Evolutionary conservation across 805 yeast genomes (phyloP), one percentile per base, ranked within the genome.

Genomic region (Yarrowia sp.): DNA sequence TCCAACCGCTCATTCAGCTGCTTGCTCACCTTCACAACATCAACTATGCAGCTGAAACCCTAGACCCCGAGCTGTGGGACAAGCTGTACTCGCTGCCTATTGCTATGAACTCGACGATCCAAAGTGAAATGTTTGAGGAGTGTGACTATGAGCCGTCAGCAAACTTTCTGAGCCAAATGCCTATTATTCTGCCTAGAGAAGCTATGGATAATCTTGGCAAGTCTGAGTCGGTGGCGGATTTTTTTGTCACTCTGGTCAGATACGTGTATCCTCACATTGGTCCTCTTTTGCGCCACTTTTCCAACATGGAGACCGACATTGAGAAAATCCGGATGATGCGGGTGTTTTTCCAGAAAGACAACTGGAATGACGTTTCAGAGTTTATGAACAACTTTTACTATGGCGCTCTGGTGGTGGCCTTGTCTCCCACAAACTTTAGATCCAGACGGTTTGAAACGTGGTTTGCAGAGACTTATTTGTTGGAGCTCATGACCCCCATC

Each of bases 11-110:
- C 10, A 55, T 55, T 28, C 61, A 55, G 17, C 39, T 55, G 3
- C 38, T 55, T 17, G 45, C 47, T 3, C 61, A 55, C 41, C 61
- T 55, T 22, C 61, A 55, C 61, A 55, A 55, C 61, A 55, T 55
- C 47, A 41, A 55, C 61, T 55, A 55, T 28, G 44, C 61, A 3
- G 47, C 61, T 1, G 61, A 55, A 11, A 41, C 38, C 4, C 47
- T 55, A 3, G 61, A 55, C 5, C 61, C 61, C 1, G 61, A 55
- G 8, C n/a, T 55, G 17, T 55, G 61, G 61, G 61, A 55, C 17
- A 39, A 41, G 38, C 9, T 55, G 47, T 55, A 55, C 38, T 55
- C 61, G 17, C 22, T 55, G 38, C 61, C 61, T 31, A 55, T 55
- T 13, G 61, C 61, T 10, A 41, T 55, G 47, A 41, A 55, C 17